These are phyloP conservation scores for Penicillium concentricum DNA, from an alignment of 2,329 filamentous ascomycete genomes.

Conservation along the genomic window DNA sequence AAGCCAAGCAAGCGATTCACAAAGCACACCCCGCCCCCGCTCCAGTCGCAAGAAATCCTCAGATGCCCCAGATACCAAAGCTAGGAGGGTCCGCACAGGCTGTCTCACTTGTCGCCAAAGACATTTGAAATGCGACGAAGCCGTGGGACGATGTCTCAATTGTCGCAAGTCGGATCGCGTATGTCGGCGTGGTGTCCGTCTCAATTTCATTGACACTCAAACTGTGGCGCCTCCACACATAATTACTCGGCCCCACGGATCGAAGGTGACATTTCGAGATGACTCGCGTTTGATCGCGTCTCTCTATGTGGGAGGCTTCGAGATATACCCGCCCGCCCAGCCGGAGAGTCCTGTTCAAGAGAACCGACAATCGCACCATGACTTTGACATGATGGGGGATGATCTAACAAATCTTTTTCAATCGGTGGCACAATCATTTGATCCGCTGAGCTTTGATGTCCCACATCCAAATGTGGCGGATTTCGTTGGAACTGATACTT, in stretches of 20 bases:
- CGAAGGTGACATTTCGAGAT: constrained; percentile 76
- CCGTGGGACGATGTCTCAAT: constrained; percentile 65
- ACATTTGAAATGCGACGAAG: constrained; percentile 89
- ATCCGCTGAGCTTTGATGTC: constrained; percentile 48
- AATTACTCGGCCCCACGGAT: constrained; percentile 62
- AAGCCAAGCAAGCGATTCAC: constrained; percentile 18
- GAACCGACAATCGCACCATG: constrained; percentile 16
- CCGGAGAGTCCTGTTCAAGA: constrained; percentile 34
- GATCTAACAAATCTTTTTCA: constrained; percentile 49
- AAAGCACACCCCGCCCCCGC: constrained; percentile 16
- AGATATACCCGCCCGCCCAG: constrained; percentile 65
- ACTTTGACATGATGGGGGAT: constrained; percentile 32
- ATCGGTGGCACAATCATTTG: constrained; percentile 52
- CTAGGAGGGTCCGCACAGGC: constrained; percentile 84
- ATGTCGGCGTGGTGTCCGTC: constrained; percentile 79
- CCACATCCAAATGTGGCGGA: constrained; percentile 36
- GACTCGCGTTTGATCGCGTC: constrained; percentile 88
- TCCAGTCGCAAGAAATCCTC: constrained; percentile 22
- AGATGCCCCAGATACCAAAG: constrained; percentile 51
- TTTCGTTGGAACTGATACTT: constrained; percentile 28
- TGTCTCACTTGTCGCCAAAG: constrained; percentile 87
- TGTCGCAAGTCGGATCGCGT: constrained; percentile 82
- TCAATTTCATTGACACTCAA: constrained; percentile 89
- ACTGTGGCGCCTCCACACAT: constrained; percentile 64
- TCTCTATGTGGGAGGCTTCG: constrained; percentile 78